These are phyloP conservation scores for Chenopodium album DNA, from an alignment of 148 eudicot genomes.

Conservation along the genomic window DNA sequence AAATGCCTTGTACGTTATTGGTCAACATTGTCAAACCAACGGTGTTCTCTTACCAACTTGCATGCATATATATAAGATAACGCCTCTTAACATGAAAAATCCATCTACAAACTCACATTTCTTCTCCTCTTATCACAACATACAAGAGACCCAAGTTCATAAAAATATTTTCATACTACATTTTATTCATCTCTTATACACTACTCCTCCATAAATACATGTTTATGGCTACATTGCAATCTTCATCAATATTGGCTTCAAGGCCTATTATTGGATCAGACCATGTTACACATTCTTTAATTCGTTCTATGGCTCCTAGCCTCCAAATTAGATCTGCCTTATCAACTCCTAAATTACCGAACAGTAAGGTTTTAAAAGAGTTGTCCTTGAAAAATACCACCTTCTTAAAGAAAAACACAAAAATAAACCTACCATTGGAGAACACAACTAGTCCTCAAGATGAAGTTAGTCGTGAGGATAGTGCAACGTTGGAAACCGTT, in stretches of 20 bases:
- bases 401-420: slow-evolving; percentile 13
- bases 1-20: not conserved
- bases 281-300: not conserved
- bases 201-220: not conserved
- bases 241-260: not conserved
- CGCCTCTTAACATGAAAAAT: not conserved
- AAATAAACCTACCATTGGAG: not conserved
- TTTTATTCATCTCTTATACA: no score
- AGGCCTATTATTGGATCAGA: not conserved
- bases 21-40: slow-evolving; percentile 25
- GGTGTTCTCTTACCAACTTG: slow-evolving; percentile 3
- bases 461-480: not conserved
- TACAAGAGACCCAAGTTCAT: not conserved
- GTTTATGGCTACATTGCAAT: not conserved
- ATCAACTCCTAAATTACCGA: slow-evolving; percentile 9
- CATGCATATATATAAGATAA: slow-evolving; percentile 13
- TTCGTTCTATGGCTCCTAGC: not conserved
- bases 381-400: slow-evolving; percentile 3
- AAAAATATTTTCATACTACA: not conserved
- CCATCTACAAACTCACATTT: not conserved
- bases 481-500: not conserved
- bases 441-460: not conserved
- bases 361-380: not conserved
- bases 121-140: not conserved
- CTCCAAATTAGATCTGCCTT: slow-evolving; percentile 6